A percentile compares a stretch with the other conserved stretches of the same genome.
These are phyloP conservation scores for Backusella liffmaniae DNA, from an alignment of 192 early-diverging fungal species.

Conservation along the genomic window DNA sequence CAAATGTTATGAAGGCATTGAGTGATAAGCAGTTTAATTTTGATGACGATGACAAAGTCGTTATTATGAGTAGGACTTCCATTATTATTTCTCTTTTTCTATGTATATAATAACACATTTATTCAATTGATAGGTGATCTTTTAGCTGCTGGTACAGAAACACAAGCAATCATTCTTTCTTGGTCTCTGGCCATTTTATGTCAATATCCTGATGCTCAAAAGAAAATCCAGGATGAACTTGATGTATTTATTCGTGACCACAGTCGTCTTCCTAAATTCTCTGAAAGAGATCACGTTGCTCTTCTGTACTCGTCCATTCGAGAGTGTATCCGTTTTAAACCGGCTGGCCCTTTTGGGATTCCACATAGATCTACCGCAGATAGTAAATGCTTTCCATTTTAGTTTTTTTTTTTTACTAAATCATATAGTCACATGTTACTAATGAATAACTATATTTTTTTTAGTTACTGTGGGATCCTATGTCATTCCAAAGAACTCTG, in stretches of 20 bases:
- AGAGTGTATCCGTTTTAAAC: conserved; percentile 19
- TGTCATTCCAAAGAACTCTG: conserved; percentile 47
- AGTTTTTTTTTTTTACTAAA: neutral
- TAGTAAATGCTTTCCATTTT: conserved; percentile 2
- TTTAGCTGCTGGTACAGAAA: conserved; percentile 6
- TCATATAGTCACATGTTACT: neutral
- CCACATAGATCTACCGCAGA: conserved; percentile 11
- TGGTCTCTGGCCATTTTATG: conserved; percentile 20
- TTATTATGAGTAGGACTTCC: neutral
- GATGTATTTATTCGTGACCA: conserved; percentile 1
- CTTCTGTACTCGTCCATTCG: conserved; percentile 15
- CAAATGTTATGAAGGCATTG: neutral
- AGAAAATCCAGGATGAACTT: conserved; percentile 5
- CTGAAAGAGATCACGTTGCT: conserved; percentile 14
- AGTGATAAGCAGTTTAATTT: neutral
- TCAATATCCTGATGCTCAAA: conserved; percentile 26
- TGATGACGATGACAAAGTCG: neutral
- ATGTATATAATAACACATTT: neutral
- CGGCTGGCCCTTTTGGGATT: neutral
- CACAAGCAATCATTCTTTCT: neutral
- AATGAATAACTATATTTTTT: neutral
- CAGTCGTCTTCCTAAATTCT: neutral
- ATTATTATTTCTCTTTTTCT: neutral
- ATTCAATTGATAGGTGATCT: conserved; percentile 1
- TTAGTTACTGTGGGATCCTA: conserved; percentile 28